Conservation (phyloP, 129 eudicot genomes). For the Flaveria sonorensis region DNA sequence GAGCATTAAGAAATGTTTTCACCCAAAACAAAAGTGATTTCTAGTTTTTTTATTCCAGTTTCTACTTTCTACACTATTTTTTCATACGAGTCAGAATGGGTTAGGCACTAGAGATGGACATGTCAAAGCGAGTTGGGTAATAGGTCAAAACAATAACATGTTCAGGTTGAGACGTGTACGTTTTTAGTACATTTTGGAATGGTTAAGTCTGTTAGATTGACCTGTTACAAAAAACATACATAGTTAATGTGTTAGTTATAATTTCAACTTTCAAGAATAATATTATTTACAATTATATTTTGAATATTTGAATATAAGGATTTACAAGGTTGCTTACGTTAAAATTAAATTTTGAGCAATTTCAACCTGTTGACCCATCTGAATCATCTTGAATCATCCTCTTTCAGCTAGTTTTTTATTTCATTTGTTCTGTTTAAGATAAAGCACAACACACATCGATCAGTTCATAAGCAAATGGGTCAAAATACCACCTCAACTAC, state of each 20-base stretch:
- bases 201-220: no score
- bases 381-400: background rate
- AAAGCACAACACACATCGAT: background rate
- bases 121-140: background rate
- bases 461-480: background rate
- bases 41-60: background rate
- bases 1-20: background rate
- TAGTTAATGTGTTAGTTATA: background rate
- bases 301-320: background rate
- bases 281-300: background rate
- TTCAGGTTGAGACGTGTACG: no score
- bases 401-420: background rate
- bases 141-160: background rate
- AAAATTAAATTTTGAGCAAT: background rate
- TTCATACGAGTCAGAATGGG: background rate
- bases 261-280: background rate
- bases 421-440: background rate
- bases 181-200: background rate
- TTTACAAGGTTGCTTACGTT: background rate
- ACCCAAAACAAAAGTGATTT: background rate
- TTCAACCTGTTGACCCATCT: background rate
- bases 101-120: background rate
- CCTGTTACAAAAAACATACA: background rate
- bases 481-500: background rate
- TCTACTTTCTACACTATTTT: background rate